Percentiles rank a stretch among this genome's conserved stretches.
Evolutionary conservation across 345 rosid species (phyloP).

Genomic region (Acer negundo): DNA sequence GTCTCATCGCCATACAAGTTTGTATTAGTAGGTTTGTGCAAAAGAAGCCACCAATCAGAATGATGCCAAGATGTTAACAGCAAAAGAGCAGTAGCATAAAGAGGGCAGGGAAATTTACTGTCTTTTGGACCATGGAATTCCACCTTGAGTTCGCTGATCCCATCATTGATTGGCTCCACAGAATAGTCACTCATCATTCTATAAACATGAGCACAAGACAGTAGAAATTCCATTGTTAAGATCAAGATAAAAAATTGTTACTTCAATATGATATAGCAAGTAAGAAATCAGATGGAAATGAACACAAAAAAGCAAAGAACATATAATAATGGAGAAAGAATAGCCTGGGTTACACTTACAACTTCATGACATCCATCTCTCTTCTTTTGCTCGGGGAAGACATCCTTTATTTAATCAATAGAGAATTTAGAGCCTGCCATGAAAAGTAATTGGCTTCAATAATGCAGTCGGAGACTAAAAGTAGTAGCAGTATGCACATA

Average conservation of each 20-base stretch:
- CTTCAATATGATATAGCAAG: not conserved
- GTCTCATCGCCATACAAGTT: not conserved
- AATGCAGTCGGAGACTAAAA: not conserved
- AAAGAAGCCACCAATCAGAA: not conserved
- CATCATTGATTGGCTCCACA: slow-evolving; percentile 59
- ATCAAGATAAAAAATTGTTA: not conserved
- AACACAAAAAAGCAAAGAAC: not conserved
- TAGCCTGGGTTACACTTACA: slow-evolving; percentile 19
- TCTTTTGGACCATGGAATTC: slow-evolving; percentile 61
- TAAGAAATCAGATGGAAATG: not conserved
- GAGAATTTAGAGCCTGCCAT: not conserved
- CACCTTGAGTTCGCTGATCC: slow-evolving; percentile 56
- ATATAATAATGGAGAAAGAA: not conserved
- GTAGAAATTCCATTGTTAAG: not conserved
- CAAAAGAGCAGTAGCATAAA: not conserved
- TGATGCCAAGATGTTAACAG: not conserved
- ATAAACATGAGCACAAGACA: not conserved
- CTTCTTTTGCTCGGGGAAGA: slow-evolving; percentile 44
- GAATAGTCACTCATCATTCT: slow-evolving; percentile 66
- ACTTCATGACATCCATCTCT: slow-evolving; percentile 47
- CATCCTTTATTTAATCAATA: slow-evolving; percentile 21
- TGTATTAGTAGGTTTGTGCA: not conserved
- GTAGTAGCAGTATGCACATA: not conserved
- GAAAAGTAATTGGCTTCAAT: not conserved
- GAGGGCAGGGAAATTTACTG: slow-evolving; percentile 32